Percentiles rank a stretch among this genome's conserved stretches.
Conservation (phyloP, 2,329 filamentous ascomycete genomes). For the Grosmannia penicillata region DNA sequence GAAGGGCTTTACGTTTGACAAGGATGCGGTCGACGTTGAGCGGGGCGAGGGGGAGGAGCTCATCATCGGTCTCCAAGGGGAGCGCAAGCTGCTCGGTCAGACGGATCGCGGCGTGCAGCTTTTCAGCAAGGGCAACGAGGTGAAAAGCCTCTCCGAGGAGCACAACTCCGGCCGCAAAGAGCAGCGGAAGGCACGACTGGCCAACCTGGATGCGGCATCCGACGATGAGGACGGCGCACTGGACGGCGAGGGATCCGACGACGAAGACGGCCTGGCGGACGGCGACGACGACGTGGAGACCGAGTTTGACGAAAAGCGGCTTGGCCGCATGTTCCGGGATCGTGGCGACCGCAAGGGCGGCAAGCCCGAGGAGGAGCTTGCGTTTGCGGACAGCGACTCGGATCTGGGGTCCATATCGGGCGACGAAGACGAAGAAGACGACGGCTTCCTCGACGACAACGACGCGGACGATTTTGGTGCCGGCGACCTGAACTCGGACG, state of each 20-base stretch:
- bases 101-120: conserved; percentile 71
- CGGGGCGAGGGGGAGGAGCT: conserved; percentile 91
- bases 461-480: conserved; percentile 36
- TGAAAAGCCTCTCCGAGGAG: conserved; percentile 45
- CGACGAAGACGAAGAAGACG: conserved; percentile 31
- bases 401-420: conserved; percentile 78
- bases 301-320: conserved; percentile 43
- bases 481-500: conserved; percentile 33
- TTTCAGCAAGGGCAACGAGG: conserved; percentile 61
- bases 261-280: conserved; percentile 18
- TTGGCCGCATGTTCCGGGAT: conserved; percentile 46
- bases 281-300: conserved; percentile 33
- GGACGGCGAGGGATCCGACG: conserved; percentile 23
- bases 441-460: conserved; percentile 33
- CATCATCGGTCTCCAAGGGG: conserved; percentile 76
- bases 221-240: conserved; percentile 33
- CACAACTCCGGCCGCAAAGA: conserved; percentile 48
- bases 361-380: conserved; percentile 60
- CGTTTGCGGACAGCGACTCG: conserved; percentile 93
- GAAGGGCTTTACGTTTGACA: conserved; percentile 62
- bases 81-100: conserved; percentile 68
- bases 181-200: conserved; percentile 40
- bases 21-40: conserved; percentile 50
- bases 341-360: conserved; percentile 31
- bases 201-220: conserved; percentile 42